These are phyloP conservation scores for Calonectria pteridis DNA, from an alignment of 2,329 filamentous ascomycete genomes.

Conservation along the genomic window DNA sequence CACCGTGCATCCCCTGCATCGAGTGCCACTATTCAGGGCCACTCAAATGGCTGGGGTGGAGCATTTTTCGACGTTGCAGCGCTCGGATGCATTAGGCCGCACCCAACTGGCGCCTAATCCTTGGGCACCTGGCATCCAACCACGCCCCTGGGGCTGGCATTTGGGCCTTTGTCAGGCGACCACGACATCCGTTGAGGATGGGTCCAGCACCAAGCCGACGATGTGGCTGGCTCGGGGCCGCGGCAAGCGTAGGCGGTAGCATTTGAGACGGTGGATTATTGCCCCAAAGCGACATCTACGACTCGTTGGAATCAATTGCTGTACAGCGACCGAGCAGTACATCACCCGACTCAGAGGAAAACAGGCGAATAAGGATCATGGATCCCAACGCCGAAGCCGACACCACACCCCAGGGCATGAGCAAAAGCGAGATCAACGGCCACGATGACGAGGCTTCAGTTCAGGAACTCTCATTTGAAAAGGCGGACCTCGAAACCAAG, in stretches of 20 bases:
- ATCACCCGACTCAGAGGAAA: slow-evolving; percentile 22
- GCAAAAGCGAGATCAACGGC: slow-evolving; percentile 18
- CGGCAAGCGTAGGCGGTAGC: slow-evolving; percentile 9
- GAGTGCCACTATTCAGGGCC: slow-evolving; percentile 25
- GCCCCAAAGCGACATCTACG: slow-evolving; percentile 22
- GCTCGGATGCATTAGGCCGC: slow-evolving; percentile 36
- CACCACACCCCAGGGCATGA: slow-evolving; percentile 9
- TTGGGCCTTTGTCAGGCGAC: slow-evolving; percentile 36
- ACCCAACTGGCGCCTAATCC: slow-evolving; percentile 37
- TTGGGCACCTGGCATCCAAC: slow-evolving; percentile 34
- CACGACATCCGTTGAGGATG: slow-evolving; percentile 24
- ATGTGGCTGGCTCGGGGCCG: slow-evolving; percentile 30
- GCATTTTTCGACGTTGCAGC: slow-evolving; percentile 40
- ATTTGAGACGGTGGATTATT: slow-evolving; percentile 23
- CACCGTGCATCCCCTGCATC: slow-evolving; percentile 31
- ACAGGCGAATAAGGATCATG: slow-evolving; percentile 31
- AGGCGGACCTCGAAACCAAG: slow-evolving; percentile 39
- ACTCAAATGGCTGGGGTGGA: slow-evolving; percentile 38
- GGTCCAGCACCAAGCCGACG: slow-evolving; percentile 21
- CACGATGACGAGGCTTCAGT: slow-evolving; percentile 18
- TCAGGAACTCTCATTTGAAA: slow-evolving; percentile 29
- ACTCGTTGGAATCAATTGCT: slow-evolving; percentile 17
- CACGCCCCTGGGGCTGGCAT: slow-evolving; percentile 36
- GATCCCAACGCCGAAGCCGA: slow-evolving; percentile 27
- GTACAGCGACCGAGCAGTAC: slow-evolving; percentile 5